Evolutionary conservation across 257 asterid species (phyloP), one percentile per base, ranked within the genome.

Genomic region (Echites panduratus): DNA sequence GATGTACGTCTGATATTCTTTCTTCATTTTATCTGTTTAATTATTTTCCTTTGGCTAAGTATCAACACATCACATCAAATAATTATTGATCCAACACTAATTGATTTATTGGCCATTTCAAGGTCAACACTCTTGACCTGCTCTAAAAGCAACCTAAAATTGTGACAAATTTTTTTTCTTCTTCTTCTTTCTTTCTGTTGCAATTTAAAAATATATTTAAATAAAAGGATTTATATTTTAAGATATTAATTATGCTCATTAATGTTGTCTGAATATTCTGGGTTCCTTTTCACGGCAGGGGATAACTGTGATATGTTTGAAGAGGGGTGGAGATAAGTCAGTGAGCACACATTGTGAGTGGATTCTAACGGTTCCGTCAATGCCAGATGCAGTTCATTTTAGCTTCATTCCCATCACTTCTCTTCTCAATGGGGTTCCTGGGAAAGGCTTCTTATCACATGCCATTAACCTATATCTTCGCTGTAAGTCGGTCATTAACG

Each of bases 391-490:
- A 0, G 76, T 94, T 54, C 91, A 83, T 14, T 88, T 88, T 79
- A 86, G 75, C 69, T 86, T 91, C 86, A 90, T 94, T 17, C 98
- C 99, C 0, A 89, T 94, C 11, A 94, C 96, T 49, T 91, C 97
- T 70, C 89, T 94, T 7, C 93, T 94, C 2, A 81, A 80, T 63
- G 97, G 89, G 27, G 86, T 91, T 11, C 91, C 93, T 0, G 99
- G 99, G 73, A 87, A 81, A 78, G 99, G 99, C 12, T 94, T 91
- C 81, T 77, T 94, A 44, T 88, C 96, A 0, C 99, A 94, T 72
- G 99, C 99, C 77, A 89, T 94, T 81, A 94, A 94, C 69, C 90
- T 94, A 41, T 94, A 94, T 76, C 96, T 91, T 22, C 87, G 99
- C 13, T 89, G 98, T 94, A 84, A 78, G 93, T 64, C 3, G 20